These are phyloP conservation scores for Sporothrix brunneoviolacea DNA, from an alignment of 2,329 filamentous ascomycete species.

Conservation along the genomic window DNA sequence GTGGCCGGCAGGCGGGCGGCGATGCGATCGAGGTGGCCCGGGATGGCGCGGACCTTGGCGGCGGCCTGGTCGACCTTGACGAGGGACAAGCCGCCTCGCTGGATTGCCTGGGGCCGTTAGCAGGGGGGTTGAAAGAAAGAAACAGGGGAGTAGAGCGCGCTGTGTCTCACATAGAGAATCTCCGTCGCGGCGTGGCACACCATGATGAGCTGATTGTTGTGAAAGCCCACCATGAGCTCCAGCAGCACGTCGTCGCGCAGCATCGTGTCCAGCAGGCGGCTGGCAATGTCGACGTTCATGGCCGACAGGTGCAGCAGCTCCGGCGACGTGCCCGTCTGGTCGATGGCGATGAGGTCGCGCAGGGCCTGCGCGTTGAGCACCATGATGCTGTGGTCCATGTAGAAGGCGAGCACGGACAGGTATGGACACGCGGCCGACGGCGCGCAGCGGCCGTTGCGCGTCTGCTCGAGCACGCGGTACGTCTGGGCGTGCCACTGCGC, in stretches of 20 bases:
- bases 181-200: slow-evolving; percentile 23
- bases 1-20: slow-evolving; percentile 16
- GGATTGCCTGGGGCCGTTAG: no score
- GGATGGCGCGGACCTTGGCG: slow-evolving; percentile 15
- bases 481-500: slow-evolving; percentile 19
- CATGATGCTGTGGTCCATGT: slow-evolving; percentile 23
- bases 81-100: slow-evolving; percentile 15
- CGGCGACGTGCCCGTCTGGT: slow-evolving; percentile 15
- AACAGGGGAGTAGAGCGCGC: no score
- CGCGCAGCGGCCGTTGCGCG: slow-evolving; percentile 15
- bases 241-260: slow-evolving; percentile 16
- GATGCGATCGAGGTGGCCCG: slow-evolving; percentile 17
- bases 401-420: slow-evolving; percentile 20
- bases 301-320: slow-evolving; percentile 16
- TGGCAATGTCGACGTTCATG: slow-evolving; percentile 16
- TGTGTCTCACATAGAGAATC: slow-evolving; percentile 19
- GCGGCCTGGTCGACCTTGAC: slow-evolving; percentile 14
- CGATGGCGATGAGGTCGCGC: slow-evolving; percentile 19
- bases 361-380: slow-evolving; percentile 22
- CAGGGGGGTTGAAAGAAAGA: no score
- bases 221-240: slow-evolving; percentile 20
- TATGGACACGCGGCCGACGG: slow-evolving; percentile 7
- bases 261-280: slow-evolving; percentile 17
- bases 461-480: slow-evolving; percentile 17
- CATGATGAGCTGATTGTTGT: slow-evolving; percentile 24